A percentile compares a stretch with the other conserved stretches of the same genome.
phyloP scores from a whole-genome alignment of 177 flowering plant genomes.

The Tripterygium wilfordii region DNA sequence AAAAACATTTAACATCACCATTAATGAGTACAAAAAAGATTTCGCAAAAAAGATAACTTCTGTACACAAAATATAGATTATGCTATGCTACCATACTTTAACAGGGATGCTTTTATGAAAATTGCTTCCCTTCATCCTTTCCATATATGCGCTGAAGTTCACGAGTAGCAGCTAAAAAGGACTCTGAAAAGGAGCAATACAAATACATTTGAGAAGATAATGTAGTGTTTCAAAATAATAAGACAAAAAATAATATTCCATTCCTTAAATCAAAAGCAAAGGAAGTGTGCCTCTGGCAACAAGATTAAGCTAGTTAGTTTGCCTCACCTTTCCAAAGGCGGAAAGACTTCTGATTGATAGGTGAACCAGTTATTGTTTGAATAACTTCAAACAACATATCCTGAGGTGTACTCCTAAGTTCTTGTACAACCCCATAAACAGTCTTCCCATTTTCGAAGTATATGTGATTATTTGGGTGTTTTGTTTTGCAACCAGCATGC shows the following conservation, averaged over 20 bases:
- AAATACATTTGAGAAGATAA: not conserved
- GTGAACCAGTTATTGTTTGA: constrained; percentile 58
- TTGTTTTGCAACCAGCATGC: constrained; percentile 69
- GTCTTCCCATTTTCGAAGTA: constrained; percentile 56
- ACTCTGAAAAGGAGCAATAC: constrained; percentile 21
- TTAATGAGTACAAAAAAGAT: not conserved
- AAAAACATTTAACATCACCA: not conserved
- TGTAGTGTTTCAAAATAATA: not conserved
- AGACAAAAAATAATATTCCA: not conserved
- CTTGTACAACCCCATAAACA: constrained; percentile 59
- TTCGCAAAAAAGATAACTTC: not conserved
- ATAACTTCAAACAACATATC: constrained; percentile 63
- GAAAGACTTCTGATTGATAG: constrained; percentile 52
- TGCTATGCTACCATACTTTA: constrained; percentile 1
- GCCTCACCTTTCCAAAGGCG: constrained; percentile 63
- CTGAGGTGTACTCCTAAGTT: constrained; percentile 58
- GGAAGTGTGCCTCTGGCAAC: not conserved
- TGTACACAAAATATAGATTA: not conserved
- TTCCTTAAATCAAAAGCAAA: not conserved
- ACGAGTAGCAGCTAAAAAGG: constrained; percentile 44
- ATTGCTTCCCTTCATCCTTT: constrained; percentile 23
- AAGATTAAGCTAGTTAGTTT: not conserved
- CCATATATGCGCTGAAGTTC: constrained; percentile 51
- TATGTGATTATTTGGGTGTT: constrained; percentile 56
- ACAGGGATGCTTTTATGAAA: constrained; percentile 9